Base-by-base conservation (phyloP, 306 rosid genomes). In the Comarum palustre region DNA sequence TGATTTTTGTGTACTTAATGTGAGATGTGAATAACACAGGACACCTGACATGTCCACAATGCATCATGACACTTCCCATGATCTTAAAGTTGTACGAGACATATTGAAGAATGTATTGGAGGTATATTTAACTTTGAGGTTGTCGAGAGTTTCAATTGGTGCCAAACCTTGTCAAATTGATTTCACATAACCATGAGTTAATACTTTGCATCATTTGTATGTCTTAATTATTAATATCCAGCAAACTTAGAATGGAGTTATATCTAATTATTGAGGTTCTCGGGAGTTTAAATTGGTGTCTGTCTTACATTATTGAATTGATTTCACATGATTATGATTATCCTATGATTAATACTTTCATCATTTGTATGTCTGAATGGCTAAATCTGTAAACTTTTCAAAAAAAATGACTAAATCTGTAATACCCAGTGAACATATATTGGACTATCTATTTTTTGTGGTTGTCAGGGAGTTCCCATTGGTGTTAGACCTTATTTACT, bases 1-100 rank as follows among this genome's bases (percentile, higher is more conserved):
- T 42, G 8, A 41, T 25, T 46, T 46, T 19, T 15, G 14, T 11
- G 0, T 51, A 43, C 39, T 43, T 72, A 29, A 19, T 62, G 41
- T 64, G 54, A 45, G 74, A 25, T 71, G 77, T 69, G 57, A 46
- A 59, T 79, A 64, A 68, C 73, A 71, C 83, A 95, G 99, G 90
- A 95, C 99, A 51, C 93, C 96, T 60, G 92, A 84, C 87, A 88
- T 87, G 96, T 90, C 96, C 43, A 84, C 88, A 17, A 90, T 95
- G 88, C 99, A 95, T 82, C 93, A 88, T 1, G 99, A 95, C 72
- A 75, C 88, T 0, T 87, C 97, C 60, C 47, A 95, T 12, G 96
- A 95, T 82, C 92, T 91, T 72, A 90, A 78, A 75, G 90, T 87
- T 69, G 97, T 95, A 48, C 93, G 79, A 31, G 81, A 78, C 70